phyloP scores from a whole-genome alignment of 306 rosid species.

The Rubus idaeus region DNA sequence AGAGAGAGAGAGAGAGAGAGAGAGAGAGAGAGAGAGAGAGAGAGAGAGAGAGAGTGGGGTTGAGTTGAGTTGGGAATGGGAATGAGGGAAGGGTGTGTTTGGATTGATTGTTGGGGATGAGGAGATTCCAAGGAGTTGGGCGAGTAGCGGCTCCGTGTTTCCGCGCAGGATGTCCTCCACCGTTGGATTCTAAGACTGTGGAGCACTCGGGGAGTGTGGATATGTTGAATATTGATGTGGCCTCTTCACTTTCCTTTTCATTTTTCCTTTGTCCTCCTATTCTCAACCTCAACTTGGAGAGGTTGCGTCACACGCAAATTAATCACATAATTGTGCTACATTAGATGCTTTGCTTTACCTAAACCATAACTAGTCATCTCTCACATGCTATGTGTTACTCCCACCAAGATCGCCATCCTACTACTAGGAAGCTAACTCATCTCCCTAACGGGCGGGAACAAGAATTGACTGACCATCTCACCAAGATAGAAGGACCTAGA shows the following conservation, averaged over 20 bases:
- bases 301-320: background rate
- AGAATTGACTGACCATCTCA: too few relatives aligned
- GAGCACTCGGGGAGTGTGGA: background rate
- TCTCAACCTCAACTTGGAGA: background rate
- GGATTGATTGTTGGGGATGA: conserved; percentile 20
- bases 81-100: background rate
- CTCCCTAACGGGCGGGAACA: too few relatives aligned
- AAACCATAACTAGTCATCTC: background rate
- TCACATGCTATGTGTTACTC: background rate
- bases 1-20: background rate
- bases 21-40: background rate
- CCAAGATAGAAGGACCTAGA: too few relatives aligned
- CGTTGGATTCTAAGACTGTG: conserved; percentile 58
- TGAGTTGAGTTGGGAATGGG: conserved; percentile 11
- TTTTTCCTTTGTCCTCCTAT: background rate
- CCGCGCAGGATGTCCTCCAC: conserved; percentile 92
- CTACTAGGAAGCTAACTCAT: too few relatives aligned
- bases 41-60: conserved; percentile 3
- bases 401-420: too few relatives aligned
- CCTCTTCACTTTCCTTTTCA: background rate
- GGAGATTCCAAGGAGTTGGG: conserved; percentile 85
- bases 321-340: background rate
- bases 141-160: conserved; percentile 98
- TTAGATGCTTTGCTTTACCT: background rate
- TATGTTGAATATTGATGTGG: background rate